Evolutionary conservation across 1,284 basidiomycete species (phyloP).

Genomic region (Neotropicomus parvogracilis): DNA sequence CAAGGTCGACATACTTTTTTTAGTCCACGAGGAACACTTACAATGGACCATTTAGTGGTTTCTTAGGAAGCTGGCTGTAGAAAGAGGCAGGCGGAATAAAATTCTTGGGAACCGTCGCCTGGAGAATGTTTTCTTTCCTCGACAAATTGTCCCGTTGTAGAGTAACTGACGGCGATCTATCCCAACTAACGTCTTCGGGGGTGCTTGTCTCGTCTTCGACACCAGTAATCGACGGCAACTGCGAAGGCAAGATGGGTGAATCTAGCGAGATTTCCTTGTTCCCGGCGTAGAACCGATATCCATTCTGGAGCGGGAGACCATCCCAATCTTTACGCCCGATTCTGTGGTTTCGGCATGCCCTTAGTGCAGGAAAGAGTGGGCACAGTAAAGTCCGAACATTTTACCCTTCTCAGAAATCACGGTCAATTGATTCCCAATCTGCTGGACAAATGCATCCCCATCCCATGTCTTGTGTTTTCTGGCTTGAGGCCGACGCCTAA

Average conservation of each 20-base stretch:
- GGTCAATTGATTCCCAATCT: constrained; percentile 47
- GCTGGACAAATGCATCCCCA: constrained; percentile 64
- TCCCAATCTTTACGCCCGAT: constrained; percentile 63
- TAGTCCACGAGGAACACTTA: constrained; percentile 32
- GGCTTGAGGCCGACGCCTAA: constrained; percentile 71
- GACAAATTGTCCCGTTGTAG: constrained; percentile 7
- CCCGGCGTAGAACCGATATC: constrained; percentile 50
- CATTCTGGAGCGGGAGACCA: constrained; percentile 46
- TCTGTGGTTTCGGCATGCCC: constrained; percentile 35
- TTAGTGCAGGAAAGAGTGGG: constrained; percentile 13
- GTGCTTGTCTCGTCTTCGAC: constrained; percentile 30
- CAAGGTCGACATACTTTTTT: constrained; percentile 7
- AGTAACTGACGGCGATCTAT: neutral
- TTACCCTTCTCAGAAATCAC: constrained; percentile 69
- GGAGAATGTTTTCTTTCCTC: constrained; percentile 29
- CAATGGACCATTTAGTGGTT: constrained; percentile 53
- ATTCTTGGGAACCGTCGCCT: constrained; percentile 28
- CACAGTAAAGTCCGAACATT: constrained; percentile 42
- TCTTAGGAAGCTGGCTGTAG: constrained; percentile 46
- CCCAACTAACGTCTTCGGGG: constrained; percentile 13
- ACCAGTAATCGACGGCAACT: constrained; percentile 47
- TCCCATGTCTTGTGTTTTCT: constrained; percentile 92
- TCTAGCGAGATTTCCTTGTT: constrained; percentile 65
- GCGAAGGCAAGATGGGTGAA: constrained; percentile 42
- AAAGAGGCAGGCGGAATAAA: constrained; percentile 60